Evolutionary conservation across 1,139 yeast species (phyloP), one percentile per base, ranked within the genome.

Genomic region (Geotrichum histeridarum): DNA sequence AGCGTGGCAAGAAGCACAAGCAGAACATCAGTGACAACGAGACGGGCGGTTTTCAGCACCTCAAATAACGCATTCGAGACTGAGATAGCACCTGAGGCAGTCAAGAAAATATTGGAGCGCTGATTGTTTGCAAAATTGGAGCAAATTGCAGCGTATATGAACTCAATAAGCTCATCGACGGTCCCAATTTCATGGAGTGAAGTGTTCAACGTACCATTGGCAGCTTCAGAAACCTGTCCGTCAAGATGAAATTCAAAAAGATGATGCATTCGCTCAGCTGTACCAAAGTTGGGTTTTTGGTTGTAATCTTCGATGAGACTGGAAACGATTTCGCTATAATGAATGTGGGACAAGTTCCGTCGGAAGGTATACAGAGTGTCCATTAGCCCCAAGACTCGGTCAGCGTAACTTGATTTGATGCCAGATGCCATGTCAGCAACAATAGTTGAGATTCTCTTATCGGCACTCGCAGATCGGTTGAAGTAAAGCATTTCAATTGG

Each of bases 381-480:
- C n/a, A 55, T 35, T 14, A 55, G 36, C 17, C 36, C 32, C n/a
- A 55, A 30, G n/a, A 51, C 42, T 2, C 49, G 43, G 7, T 8
- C 33, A 8, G 45, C 33, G 5, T 48, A 31, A 8, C 31, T 36
- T 5, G 31, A 18, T 27, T 51, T 44, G 11, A 48, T 22, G 9
- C 33, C 22, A 18, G 43, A 39, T 6, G 44, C 27, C 11, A 27
- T 9, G 11, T 17, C 37, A 8, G 32, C n/a, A 12, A 47, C 42
- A 14, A 44, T 12, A 9, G 48, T 27, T 6, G 38, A 17, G n/a
- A 41, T 15, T 15, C n/a, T 15, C 14, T 35, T 41, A 14, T 55
- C 42, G 8, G 66, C 66, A 15, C 55, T 51, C 7, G 61, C 43
- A 3, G 64, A 55, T 22, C 57, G 47, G 58, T 66, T 65, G 54